Percentiles rank a stretch among this genome's conserved stretches.
phyloP scores from a whole-genome alignment of 2,329 filamentous ascomycete species.

The Xylaria sp. region DNA sequence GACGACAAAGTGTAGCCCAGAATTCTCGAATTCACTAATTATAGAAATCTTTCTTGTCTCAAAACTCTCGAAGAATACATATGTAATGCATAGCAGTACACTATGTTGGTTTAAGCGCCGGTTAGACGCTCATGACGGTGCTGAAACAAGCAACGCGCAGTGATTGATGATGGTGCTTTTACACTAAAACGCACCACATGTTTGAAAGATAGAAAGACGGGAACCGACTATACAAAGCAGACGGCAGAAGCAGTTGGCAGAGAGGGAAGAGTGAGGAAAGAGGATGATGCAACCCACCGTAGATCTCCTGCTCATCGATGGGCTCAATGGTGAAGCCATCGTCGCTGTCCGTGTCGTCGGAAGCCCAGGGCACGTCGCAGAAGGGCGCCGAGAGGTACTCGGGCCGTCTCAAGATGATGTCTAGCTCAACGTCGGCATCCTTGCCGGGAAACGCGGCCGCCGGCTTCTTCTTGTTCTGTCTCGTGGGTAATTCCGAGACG shows the following conservation, averaged over 20 bases:
- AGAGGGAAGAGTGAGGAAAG: conserved; percentile 5
- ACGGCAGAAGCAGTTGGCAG: neutral
- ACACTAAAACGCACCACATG: neutral
- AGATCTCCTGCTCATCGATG: conserved; percentile 97
- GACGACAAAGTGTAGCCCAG: neutral
- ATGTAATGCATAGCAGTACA: neutral
- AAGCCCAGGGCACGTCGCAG: conserved; percentile 52
- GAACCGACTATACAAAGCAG: neutral
- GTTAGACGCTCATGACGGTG: conserved; percentile 14
- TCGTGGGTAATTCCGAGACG: conserved; percentile 86
- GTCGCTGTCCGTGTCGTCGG: conserved; percentile 55
- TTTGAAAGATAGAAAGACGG: neutral
- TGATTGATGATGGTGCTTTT: conserved; percentile 2
- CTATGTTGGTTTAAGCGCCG: conserved; percentile 3
- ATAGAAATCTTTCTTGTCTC: conserved; percentile 6
- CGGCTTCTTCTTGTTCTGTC: conserved; percentile 66
- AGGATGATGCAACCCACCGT: conserved; percentile 68
- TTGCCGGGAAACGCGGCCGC: conserved; percentile 57
- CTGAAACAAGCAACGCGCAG: conserved; percentile 30
- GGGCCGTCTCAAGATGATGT: conserved; percentile 58
- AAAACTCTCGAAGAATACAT: neutral
- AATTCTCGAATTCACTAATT: conserved; percentile 7
- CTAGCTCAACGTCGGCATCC: conserved; percentile 61
- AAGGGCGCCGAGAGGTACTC: conserved; percentile 57
- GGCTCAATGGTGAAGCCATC: conserved; percentile 77